Percentiles rank a stretch among this genome's conserved stretches.
These are phyloP conservation scores for Saccharomycopsis guyanensis DNA, from an alignment of 805 yeast genomes.

Conservation along the genomic window DNA sequence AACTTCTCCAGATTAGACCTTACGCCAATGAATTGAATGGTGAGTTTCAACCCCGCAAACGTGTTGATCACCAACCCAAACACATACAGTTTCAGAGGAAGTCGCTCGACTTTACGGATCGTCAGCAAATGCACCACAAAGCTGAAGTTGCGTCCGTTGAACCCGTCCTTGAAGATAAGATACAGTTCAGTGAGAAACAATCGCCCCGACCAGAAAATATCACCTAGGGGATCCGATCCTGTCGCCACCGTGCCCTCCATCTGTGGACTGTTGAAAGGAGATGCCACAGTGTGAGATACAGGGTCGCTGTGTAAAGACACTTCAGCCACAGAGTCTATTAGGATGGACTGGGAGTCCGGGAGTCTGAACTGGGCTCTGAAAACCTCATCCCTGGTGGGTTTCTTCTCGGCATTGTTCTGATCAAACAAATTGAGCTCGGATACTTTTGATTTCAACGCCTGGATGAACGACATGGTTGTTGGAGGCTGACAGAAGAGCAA, in stretches of 20 bases:
- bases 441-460: conserved; percentile 18
- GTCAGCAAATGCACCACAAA: conserved; percentile 70
- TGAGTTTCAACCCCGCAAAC: conserved; percentile 52
- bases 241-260: not conserved
- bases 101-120: conserved; percentile 75
- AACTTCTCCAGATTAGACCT: conserved; percentile 75
- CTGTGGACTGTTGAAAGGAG: conserved; percentile 11
- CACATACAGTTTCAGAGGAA: conserved; percentile 61
- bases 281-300: not conserved
- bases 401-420: conserved; percentile 23
- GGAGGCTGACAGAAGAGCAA: too few relatives aligned
- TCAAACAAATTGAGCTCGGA: conserved; percentile 20
- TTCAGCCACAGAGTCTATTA: conserved; percentile 66
- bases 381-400: conserved; percentile 58
- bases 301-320: conserved; percentile 26
- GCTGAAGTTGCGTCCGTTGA: conserved; percentile 60
- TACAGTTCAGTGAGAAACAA: conserved; percentile 70
- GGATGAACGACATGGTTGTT: conserved; percentile 21
- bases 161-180: conserved; percentile 63
- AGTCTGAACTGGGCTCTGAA: conserved; percentile 61
- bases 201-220: conserved; percentile 47
- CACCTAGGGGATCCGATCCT: conserved; percentile 17
- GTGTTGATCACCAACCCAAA: conserved; percentile 72
- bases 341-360: conserved; percentile 61
- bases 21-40: conserved; percentile 71